These are phyloP conservation scores for sweet orange (Citrus sinensis) DNA, from an alignment of 345 rosid genomes.

Conservation along the genomic window DNA sequence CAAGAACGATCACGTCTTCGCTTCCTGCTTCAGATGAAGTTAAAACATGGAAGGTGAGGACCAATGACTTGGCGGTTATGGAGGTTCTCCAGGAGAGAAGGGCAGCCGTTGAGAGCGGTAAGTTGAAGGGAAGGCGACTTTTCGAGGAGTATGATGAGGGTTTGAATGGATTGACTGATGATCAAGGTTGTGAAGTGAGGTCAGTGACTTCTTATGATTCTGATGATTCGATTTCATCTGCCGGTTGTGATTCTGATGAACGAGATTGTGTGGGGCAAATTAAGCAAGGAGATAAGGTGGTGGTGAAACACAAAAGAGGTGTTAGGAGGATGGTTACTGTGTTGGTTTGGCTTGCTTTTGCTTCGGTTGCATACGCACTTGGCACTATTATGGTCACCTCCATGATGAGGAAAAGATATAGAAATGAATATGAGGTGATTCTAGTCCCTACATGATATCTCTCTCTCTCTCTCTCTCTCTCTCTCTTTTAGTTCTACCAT, in stretches of 20 bases:
- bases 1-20: conserved; percentile 44
- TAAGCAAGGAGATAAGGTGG: not conserved
- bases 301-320: not conserved
- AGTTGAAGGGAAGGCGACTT: conserved; percentile 41
- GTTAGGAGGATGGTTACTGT: not conserved
- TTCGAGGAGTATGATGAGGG: conserved; percentile 18
- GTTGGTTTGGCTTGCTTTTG: conserved; percentile 18
- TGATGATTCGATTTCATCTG: conserved; percentile 7
- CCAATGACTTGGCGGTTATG: conserved; percentile 29
- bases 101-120: conserved; percentile 40
- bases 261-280: not conserved
- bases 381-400: conserved; percentile 8
- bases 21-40: conserved; percentile 24
- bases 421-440: conserved; percentile 15
- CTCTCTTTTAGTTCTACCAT: not conserved
- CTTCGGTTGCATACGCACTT: conserved; percentile 3
- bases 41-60: conserved; percentile 36
- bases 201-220: conserved; percentile 21
- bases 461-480: not conserved
- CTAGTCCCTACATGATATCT: conserved; percentile 38
- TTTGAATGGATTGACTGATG: conserved; percentile 3
- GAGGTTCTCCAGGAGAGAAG: conserved; percentile 40
- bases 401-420: not conserved
- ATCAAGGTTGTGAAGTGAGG: conserved; percentile 20
- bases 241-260: not conserved